Percentiles rank a stretch among this genome's conserved stretches.
These are phyloP conservation scores for Colletotrichum sidae DNA, from an alignment of 2,329 filamentous ascomycete genomes.

Conservation along the genomic window DNA sequence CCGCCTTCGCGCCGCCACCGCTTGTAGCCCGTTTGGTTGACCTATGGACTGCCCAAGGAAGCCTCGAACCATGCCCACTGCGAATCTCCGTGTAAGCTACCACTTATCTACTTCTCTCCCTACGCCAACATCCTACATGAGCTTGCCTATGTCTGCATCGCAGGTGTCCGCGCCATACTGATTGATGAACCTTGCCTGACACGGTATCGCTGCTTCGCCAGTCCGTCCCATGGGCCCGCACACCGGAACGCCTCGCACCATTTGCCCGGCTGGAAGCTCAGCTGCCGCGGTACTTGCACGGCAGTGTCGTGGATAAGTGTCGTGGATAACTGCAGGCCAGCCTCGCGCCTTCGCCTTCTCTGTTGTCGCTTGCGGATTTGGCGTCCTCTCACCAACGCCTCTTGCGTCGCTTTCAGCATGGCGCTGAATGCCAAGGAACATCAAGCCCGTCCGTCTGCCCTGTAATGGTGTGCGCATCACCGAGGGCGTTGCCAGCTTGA, in stretches of 20 bases:
- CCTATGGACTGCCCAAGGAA: too few relatives aligned
- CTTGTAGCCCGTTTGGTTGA: too few relatives aligned
- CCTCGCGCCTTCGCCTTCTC: constrained; percentile 8
- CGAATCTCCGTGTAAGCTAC: too few relatives aligned
- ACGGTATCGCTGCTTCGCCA: constrained; percentile 26
- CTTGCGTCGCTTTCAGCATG: constrained; percentile 24
- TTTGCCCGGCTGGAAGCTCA: neutral
- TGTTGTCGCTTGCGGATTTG: constrained; percentile 26
- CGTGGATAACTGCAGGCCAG: constrained; percentile 1
- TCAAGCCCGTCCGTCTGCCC: constrained; percentile 11
- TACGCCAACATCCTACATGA: too few relatives aligned
- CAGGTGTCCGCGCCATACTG: constrained; percentile 12
- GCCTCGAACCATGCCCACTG: too few relatives aligned
- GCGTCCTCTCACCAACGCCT: constrained; percentile 12
- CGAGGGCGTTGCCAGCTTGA: constrained; percentile 15
- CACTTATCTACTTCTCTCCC: too few relatives aligned
- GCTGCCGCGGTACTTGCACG: too few relatives aligned
- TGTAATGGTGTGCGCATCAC: neutral
- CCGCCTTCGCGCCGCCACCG: too few relatives aligned
- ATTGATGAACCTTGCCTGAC: constrained; percentile 25
- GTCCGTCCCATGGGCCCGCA: constrained; percentile 21
- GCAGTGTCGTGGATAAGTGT: neutral
- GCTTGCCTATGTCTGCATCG: neutral
- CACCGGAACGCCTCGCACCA: constrained; percentile 29
- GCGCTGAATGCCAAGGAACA: constrained; percentile 22